Conservation (phyloP, 1,284 basidiomycete genomes). For the Albatrellus sp. region DNA sequence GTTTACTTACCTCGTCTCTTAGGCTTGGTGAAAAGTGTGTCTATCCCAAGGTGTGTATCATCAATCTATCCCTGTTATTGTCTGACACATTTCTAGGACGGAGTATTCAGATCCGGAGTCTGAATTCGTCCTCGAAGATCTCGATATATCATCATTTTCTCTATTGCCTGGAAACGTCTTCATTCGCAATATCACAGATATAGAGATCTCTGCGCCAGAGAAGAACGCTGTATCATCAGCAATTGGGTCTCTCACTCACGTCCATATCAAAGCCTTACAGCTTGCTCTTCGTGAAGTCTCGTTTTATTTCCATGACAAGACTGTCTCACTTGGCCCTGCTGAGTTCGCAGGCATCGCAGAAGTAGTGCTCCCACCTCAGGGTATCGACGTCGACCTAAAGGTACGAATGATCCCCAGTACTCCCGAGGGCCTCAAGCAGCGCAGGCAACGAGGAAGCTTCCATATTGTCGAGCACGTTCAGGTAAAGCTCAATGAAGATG, state of each 20-base stretch:
- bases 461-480: conserved; percentile 41
- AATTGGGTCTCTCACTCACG: conserved; percentile 48
- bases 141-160: conserved; percentile 50
- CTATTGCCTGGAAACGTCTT: conserved; percentile 58
- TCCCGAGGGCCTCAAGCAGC: conserved; percentile 24
- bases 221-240: conserved; percentile 26
- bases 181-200: conserved; percentile 60
- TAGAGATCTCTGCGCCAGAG: conserved; percentile 44
- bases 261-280: conserved; percentile 50
- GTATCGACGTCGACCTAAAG: conserved; percentile 53
- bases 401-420: conserved; percentile 46
- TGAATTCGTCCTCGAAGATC: conserved; percentile 61
- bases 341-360: conserved; percentile 49
- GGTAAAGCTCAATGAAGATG: conserved; percentile 38
- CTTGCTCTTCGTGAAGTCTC: conserved; percentile 49
- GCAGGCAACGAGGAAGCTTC: conserved; percentile 34
- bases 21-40: conserved; percentile 36
- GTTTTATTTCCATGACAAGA: conserved; percentile 59
- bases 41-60: conserved; percentile 45
- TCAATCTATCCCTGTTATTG: background rate
- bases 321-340: conserved; percentile 32
- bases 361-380: conserved; percentile 48
- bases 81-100: conserved; percentile 28
- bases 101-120: conserved; percentile 53
- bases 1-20: conserved; percentile 46